Percentiles rank a stretch among this genome's conserved stretches.
Evolutionary conservation across 1,284 basidiomycete species (phyloP).

Genomic region (Vanrija humicola): DNA sequence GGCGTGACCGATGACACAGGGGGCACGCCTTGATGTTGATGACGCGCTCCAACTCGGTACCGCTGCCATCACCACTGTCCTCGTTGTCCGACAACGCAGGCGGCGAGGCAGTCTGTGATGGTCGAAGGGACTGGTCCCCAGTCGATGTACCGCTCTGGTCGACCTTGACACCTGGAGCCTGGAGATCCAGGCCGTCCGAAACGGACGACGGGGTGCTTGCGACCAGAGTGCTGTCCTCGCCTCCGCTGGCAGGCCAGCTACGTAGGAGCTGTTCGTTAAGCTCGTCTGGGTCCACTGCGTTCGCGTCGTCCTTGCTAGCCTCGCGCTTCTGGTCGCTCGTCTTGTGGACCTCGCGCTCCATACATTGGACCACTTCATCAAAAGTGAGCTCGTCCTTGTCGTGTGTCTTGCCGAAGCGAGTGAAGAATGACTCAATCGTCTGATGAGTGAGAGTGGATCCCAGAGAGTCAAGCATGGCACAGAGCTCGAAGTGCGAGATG

Average conservation of each 20-base stretch:
- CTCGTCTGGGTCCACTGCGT: constrained; percentile 6
- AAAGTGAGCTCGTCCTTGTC: constrained; percentile 68
- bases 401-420: constrained; percentile 62
- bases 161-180: constrained; percentile 23
- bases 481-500: constrained; percentile 80
- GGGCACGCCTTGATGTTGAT: constrained; percentile 95
- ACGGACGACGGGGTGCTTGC: neutral
- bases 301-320: constrained; percentile 7
- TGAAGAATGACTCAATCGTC: constrained; percentile 80
- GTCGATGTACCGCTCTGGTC: constrained; percentile 18
- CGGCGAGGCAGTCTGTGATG: too few species aligned
- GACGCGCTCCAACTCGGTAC: constrained; percentile 67
- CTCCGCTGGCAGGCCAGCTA: constrained; percentile 1
- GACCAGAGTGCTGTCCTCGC: neutral
- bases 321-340: constrained; percentile 65
- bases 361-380: constrained; percentile 70
- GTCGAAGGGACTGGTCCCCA: too few species aligned
- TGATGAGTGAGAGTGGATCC: constrained; percentile 81
- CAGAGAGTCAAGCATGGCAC: constrained; percentile 94
- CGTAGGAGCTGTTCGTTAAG: constrained; percentile 7
- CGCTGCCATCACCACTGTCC: constrained; percentile 4
- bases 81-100: constrained; percentile 4
- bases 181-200: neutral
- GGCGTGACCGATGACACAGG: constrained; percentile 79
- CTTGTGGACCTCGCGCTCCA: constrained; percentile 71